Conservation (phyloP, 2,329 filamentous ascomycete species). For the Dactylellina drechsleri region DNA sequence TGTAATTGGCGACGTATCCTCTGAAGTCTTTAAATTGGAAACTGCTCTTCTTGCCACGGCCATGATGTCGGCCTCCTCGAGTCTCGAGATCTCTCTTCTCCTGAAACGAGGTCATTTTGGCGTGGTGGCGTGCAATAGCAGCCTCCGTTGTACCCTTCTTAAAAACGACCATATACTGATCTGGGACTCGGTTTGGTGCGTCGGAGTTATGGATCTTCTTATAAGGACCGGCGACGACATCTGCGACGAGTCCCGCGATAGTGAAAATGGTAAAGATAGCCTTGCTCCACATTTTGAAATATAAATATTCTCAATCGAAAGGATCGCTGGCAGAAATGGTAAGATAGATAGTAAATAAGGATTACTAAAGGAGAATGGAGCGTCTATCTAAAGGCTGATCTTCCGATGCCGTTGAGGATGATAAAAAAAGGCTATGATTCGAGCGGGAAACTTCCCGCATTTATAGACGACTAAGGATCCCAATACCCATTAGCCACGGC, state of each 20-base stretch:
- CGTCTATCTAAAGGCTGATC: conserved; percentile 10
- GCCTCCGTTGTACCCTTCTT: conserved; percentile 36
- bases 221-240: conserved; percentile 21
- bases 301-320: neutral
- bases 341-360: conserved; percentile 12
- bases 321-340: neutral
- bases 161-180: conserved; percentile 55
- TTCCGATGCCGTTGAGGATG: neutral
- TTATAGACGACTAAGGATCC: neutral
- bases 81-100: conserved; percentile 16
- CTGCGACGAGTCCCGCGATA: conserved; percentile 20
- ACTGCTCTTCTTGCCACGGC: conserved; percentile 18
- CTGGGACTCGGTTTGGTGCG: conserved; percentile 34
- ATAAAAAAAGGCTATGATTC: neutral
- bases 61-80: neutral
- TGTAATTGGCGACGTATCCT: conserved; percentile 46
- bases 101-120: conserved; percentile 15
- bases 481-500: neutral
- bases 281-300: conserved; percentile 28
- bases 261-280: conserved; percentile 25
- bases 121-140: conserved; percentile 15
- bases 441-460: neutral
- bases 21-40: conserved; percentile 34
- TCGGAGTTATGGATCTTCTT: conserved; percentile 22
- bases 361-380: conserved; percentile 18